A percentile compares a stretch with the other conserved stretches of the same genome.
phyloP scores from a whole-genome alignment of 78 protist species.

The Corallochytrium limacisporum region DNA sequence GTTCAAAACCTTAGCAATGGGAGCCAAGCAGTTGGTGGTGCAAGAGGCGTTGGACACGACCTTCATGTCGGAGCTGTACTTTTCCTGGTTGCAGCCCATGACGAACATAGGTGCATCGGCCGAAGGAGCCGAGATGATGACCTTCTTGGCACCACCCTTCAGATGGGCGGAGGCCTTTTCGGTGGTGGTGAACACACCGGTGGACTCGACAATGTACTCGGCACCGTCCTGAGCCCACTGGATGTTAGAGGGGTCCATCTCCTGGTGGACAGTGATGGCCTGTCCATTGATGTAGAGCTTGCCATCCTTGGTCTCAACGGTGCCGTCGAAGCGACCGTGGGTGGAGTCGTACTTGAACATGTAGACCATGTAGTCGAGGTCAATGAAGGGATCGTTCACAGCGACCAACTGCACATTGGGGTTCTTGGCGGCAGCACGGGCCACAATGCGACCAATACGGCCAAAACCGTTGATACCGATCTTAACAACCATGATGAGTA shows the following conservation, averaged over 20 bases:
- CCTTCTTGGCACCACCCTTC: constrained; percentile 89
- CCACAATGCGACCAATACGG: constrained; percentile 94
- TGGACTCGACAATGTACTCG: constrained; percentile 89
- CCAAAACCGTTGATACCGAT: constrained; percentile 69
- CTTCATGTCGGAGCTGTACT: constrained; percentile 28
- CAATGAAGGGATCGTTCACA: not conserved
- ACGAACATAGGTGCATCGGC: constrained; percentile 95
- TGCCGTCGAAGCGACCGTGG: constrained; percentile 88
- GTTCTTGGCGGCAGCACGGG: constrained; percentile 48
- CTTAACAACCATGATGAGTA: too few relatives aligned
- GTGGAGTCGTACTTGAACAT: constrained; percentile 78
- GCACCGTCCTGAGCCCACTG: constrained; percentile 56
- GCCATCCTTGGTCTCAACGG: constrained; percentile 37
- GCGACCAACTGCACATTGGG: not conserved
- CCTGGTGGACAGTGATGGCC: constrained; percentile 32
- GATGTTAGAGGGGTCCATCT: constrained; percentile 63
- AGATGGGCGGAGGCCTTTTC: constrained; percentile 74
- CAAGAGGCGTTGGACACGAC: constrained; percentile 70
- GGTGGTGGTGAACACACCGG: constrained; percentile 87
- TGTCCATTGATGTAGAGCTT: constrained; percentile 71
- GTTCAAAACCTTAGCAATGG: constrained; percentile 89
- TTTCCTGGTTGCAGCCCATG: constrained; percentile 91
- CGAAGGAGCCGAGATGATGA: constrained; percentile 98
- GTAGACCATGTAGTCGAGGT: not conserved
- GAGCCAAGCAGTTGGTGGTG: constrained; percentile 99